phyloP scores from a whole-genome alignment of 306 rosid species.

The Betula pendula region DNA sequence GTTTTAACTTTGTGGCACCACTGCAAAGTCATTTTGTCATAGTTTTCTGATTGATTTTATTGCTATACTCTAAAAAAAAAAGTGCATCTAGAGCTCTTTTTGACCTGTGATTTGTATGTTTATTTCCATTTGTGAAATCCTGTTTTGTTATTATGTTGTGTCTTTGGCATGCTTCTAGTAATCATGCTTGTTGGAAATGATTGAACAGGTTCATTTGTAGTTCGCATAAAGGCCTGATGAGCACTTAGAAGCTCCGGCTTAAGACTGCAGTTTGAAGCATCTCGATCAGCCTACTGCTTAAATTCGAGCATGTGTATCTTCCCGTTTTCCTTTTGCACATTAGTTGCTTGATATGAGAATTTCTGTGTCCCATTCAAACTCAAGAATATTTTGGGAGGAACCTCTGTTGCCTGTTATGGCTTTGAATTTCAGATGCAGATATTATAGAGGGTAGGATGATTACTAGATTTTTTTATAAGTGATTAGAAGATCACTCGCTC shows the following conservation, averaged over 20 bases:
- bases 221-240: conserved; percentile 13
- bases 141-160: neutral
- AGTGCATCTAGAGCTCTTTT: neutral
- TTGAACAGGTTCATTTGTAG: conserved; percentile 7
- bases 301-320: neutral
- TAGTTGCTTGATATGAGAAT: conserved; percentile 4
- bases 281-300: neutral
- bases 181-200: neutral
- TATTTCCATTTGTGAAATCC: neutral
- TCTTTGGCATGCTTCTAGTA: neutral
- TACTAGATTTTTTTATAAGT: neutral
- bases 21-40: neutral
- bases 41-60: neutral
- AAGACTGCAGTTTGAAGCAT: conserved; percentile 5
- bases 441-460: neutral
- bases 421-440: neutral
- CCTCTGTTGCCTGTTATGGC: neutral
- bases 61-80: neutral
- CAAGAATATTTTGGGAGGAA: neutral
- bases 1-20: neutral
- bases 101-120: neutral
- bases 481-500: neutral
- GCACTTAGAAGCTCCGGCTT: neutral
- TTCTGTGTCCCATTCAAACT: neutral
- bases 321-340: neutral